Percentiles rank a stretch among this genome's conserved stretches.
Conservation (phyloP, 192 early-diverging fungal genomes). For the Coemansia sp. region DNA sequence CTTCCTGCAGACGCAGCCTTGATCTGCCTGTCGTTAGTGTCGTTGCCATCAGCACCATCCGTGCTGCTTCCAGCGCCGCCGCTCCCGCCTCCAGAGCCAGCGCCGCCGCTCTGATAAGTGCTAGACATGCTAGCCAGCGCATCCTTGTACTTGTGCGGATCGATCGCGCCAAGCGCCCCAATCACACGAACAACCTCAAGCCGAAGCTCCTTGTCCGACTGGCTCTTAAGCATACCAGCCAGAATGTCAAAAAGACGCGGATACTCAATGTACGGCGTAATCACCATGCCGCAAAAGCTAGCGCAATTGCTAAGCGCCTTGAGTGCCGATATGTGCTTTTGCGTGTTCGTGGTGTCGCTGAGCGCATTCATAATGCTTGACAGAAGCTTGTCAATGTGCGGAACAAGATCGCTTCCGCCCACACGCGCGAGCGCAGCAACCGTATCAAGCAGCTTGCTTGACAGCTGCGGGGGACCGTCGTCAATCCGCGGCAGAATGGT, state of each 20-base stretch:
- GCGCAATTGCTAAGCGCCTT: constrained; percentile 84
- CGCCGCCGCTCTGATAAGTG: not conserved
- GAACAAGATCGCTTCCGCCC: constrained; percentile 80
- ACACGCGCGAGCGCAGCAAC: constrained; percentile 80
- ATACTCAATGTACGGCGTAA: constrained; percentile 88
- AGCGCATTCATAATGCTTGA: constrained; percentile 87
- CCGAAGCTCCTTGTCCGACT: constrained; percentile 70
- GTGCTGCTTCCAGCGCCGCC: constrained; percentile 1
- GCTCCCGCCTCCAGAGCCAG: not conserved
- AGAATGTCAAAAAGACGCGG: constrained; percentile 78
- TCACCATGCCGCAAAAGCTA: constrained; percentile 86
- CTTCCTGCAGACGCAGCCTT: constrained; percentile 4
- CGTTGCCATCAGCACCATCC: not conserved
- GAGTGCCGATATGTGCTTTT: constrained; percentile 86
- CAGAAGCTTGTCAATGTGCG: constrained; percentile 80
- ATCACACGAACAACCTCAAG: constrained; percentile 86
- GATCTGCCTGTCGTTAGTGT: not conserved
- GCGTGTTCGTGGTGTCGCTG: constrained; percentile 79
- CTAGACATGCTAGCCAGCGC: not conserved
- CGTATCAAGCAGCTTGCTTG: constrained; percentile 52
- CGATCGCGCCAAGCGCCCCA: constrained; percentile 91
- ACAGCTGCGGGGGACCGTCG: constrained; percentile 74
- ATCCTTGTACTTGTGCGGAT: constrained; percentile 68
- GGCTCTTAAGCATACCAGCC: constrained; percentile 80
- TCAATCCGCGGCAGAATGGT: constrained; percentile 81